Base-by-base conservation (phyloP, 352 stramenopile genomes). In the Phytophthora podocarpi region DNA sequence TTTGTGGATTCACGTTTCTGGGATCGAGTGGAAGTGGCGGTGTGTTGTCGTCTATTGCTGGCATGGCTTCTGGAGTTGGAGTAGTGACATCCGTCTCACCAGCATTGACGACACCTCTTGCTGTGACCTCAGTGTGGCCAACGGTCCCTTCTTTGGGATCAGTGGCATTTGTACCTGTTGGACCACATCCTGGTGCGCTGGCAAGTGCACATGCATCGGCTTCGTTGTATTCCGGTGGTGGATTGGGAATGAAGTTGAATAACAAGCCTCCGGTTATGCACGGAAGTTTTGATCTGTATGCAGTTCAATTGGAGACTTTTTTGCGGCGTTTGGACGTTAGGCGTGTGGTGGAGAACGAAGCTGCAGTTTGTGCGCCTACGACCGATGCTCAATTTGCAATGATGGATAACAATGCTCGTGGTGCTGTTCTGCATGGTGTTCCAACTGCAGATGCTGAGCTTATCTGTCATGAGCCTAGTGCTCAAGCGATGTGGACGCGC, bases 211-310 rank as follows among this genome's bases (percentile, higher is more conserved):
- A 15, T 24, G 35, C n/a, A 41, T 18, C 23, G 35, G 12, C 12
- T 12, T 10, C n/a, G 15, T 26, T 48, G 16, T 40, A 32, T 39
- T 36, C 21, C n/a, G 40, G 39, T 48, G 51, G 30, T 30, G 30
- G 16, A 12, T 55, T 37, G 26, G 52, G 52, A 20, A 46, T 39
- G 41, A 51, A 51, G 16, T 18, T 37, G 16, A 26, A 51, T 7
- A 51, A 51, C 11, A 30, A 51, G 39, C 16, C 24, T 8, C 41
- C 37, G 12, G 23, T 37, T 3, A 51, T 60, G 50, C 18, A 49
- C 6, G 50, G 18, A 26, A 49, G 37, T 4, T 58, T 58, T 31
- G 36, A 40, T 12, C n/a, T 58, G 0, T 42, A 49, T 42, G 50
- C 37, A 24, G 50, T 30, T 28, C 15, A 41, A 4, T 48, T 58